Evolutionary conservation across 805 yeast genomes (phyloP), one percentile per base, ranked within the genome.

Genomic region (Zygoascus ofunaensis): DNA sequence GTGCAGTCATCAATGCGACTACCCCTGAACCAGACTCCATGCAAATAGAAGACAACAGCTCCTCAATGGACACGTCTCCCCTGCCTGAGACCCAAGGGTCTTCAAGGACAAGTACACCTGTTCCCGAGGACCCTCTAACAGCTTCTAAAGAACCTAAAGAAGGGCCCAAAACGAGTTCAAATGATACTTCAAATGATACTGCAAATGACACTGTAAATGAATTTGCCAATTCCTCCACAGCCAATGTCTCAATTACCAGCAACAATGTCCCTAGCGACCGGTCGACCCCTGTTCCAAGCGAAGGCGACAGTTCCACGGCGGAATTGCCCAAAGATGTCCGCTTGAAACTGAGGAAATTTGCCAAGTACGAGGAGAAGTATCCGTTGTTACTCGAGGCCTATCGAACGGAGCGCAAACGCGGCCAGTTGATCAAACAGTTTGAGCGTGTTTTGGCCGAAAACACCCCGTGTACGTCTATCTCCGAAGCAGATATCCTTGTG

Each of bases 311-410:
- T 26, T 21, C 34, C 18, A 28, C 39, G 58, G 39, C 62, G 61
- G 71, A 70, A 2, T 58, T 82, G 28, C 77, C 86, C 0, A 71
- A 73, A 2, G 77, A 73, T 3, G 63, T 87, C 15, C 72, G 74
- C 47, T 63, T 78, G 4, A 82, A 80, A 55, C 62, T 87, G 61
- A 72, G 73, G 45, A 89, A 86, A 65, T 85, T 83, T 56, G 77
- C 73, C 45, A 87, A 87, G 60, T 90, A 89, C 61, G 97, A 90
- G 60, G 82, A 82, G 41, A 87, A 87, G 60, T 90, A 92, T 58
- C 98, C 98, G 34, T 56, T 53, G 36, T 67, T 90, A 14, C 71
- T 87, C 41, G 82, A 82, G 37, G 96, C 97, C 0, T 92, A 86
- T 65, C 84, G 87, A 57, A 66, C 72, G 1, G 96, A 89, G 60